Base-by-base conservation (phyloP, 345 rosid species). In the Viola odorata region DNA sequence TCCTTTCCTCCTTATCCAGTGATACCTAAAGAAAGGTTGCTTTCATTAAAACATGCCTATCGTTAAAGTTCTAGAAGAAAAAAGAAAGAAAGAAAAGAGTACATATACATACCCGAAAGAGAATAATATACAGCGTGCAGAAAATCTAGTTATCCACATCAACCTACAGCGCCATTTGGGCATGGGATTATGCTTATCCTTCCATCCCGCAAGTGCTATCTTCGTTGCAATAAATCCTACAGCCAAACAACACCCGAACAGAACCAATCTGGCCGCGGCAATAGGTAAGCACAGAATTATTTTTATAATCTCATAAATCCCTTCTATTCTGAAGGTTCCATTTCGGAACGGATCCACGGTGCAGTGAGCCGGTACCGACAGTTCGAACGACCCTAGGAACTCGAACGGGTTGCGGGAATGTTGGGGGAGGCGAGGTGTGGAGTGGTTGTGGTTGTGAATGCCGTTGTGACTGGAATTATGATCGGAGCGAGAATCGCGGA, bases 1-100 rank as follows among this genome's bases (percentile, higher is more conserved):
- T 55, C 99, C 99, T 77, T 85, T 94, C 56, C 97, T 65, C 70
- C 79, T 71, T 69, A 94, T 88, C 99, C 99, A 94, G 17, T 94
- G 99, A 72, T 94, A 94, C 39, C 99, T 94, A 62, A 51, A 8
- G 11, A 13, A 16, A 53, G 10, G 10, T 23, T 23, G 32, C 32
- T 37, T 37, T 13, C 41, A 53, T 23, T 23, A 23, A 23, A 41
- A 8, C 17, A 42, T 51, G 10, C 51, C 15, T n/a, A 14, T 14
- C 15, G 13, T 3, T 8, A 37, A 16, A 41, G 8, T 7, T 45
- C 11, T 5, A 50, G 1, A 36, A 17, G 4, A 3, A 60, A 14
- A 42, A 15, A 12, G 32, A 2, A 16, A 5, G 14, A 51, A 40
- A 57, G n/a, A 7, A 8, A 58, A 61, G 32, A 23, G 32, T 23